These are phyloP conservation scores for Psilocybe cubensis DNA, from an alignment of 768 basidiomycete species.

Conservation along the genomic window DNA sequence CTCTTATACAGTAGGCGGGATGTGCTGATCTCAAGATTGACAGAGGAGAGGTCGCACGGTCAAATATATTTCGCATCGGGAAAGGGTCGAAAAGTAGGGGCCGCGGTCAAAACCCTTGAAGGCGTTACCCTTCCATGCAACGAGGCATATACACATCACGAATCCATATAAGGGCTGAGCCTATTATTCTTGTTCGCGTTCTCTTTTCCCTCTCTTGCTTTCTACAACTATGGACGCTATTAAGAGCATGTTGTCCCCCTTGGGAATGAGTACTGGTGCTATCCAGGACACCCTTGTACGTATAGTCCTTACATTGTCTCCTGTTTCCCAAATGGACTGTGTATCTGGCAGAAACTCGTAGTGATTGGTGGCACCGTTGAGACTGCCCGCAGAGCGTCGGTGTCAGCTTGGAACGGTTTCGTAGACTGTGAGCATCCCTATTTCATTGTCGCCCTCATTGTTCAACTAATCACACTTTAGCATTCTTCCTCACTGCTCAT, in stretches of 20 bases:
- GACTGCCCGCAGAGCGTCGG: slow-evolving; percentile 78
- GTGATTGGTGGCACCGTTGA: slow-evolving; percentile 91
- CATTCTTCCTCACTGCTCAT: slow-evolving; percentile 89
- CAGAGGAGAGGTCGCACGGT: slow-evolving; percentile 21
- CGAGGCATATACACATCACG: slow-evolving; percentile 41
- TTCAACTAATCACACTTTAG: slow-evolving; percentile 36
- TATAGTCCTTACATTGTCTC: background rate
- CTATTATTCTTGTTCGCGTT: slow-evolving; percentile 36
- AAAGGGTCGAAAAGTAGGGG: slow-evolving; percentile 18
- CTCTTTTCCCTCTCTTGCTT: slow-evolving; percentile 36
- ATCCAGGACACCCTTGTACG: slow-evolving; percentile 81
- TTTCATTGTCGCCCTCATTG: background rate
- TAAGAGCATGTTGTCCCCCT: slow-evolving; percentile 72
- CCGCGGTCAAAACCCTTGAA: slow-evolving; percentile 28
- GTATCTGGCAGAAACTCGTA: slow-evolving; percentile 71
- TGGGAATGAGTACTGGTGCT: slow-evolving; percentile 67
- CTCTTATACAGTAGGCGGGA: slow-evolving; percentile 12
- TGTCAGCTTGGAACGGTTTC: slow-evolving; percentile 90
- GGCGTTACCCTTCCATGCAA: slow-evolving; percentile 39
- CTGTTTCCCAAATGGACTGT: background rate
- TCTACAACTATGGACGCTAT: slow-evolving; percentile 63
- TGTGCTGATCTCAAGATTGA: slow-evolving; percentile 20
- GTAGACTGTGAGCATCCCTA: slow-evolving; percentile 67
- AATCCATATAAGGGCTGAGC: slow-evolving; percentile 47
- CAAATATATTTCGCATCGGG: slow-evolving; percentile 25